Base-by-base conservation (phyloP, 129 eudicot species). In the Mikania micrantha region DNA sequence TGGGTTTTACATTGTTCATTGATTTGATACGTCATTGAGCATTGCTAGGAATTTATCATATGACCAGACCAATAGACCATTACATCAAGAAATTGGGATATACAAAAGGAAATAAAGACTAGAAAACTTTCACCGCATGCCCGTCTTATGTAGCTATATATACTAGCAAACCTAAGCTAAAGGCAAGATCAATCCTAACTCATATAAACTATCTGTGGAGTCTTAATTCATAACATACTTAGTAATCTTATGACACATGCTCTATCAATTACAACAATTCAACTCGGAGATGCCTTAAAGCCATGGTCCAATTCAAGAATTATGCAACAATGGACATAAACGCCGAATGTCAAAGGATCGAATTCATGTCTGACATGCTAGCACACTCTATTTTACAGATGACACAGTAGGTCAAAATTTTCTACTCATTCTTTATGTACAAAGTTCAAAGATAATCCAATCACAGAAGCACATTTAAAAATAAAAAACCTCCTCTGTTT, bases 41-140 rank as follows among this genome's bases (percentile, higher is more conserved):
- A 9, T 70, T 35, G 27, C 73, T 48, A n/a, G n/a, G n/a, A n/a
- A n/a, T n/a, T n/a, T n/a, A n/a, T 5, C 10, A 66, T 10, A 20
- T 3, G 22, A 12, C 19, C 4, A n/a, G n/a, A n/a, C n/a, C n/a
- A n/a, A n/a, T n/a, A n/a, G n/a, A 66, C 42, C 29, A 15, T 15
- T 66, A 45, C 20, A 67, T 67, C 49, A 67, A 35, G 36, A 67
- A 35, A 35, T n/a, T n/a, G n/a, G n/a, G n/a, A n/a, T n/a, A n/a
- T n/a, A n/a, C 29, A 66, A 15, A 29, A 29, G 28, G 2, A 48
- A 31, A 66, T 16, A 41, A n/a, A 64, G 13, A 64, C 24, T 0
- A 41, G 54, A 22, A 15, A 40, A 7, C 36, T 22, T 22, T 9
- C 31, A 9, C 47, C 19, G 20, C 57, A 57, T 28, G 12, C 31